These are phyloP conservation scores for Raphanus sativus DNA, from an alignment of 345 rosid species.

Conservation along the genomic window DNA sequence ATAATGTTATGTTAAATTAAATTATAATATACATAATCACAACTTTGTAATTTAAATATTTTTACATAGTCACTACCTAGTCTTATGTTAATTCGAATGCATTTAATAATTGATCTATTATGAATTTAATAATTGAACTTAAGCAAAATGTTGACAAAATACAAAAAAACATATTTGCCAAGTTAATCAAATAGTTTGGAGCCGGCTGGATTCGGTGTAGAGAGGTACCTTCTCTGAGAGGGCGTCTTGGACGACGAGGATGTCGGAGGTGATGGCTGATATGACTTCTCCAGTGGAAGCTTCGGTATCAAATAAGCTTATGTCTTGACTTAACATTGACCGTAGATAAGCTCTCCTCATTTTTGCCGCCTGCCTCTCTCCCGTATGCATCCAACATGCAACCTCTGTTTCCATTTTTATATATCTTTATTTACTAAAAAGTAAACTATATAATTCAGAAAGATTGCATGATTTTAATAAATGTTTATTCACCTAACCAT, in stretches of 20 bases:
- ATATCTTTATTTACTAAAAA: neutral
- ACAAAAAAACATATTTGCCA: neutral
- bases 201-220: neutral
- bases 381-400: slow-evolving; percentile 98
- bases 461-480: neutral
- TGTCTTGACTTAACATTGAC: slow-evolving; percentile 87
- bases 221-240: slow-evolving; percentile 84
- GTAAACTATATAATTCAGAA: neutral
- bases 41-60: no score
- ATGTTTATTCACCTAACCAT: slow-evolving; percentile 65
- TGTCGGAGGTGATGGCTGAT: slow-evolving; percentile 84
- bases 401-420: slow-evolving; percentile 58
- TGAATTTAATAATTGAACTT: neutral
- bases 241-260: slow-evolving; percentile 91
- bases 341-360: slow-evolving; percentile 90
- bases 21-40: no score
- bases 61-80: no score
- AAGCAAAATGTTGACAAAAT: neutral
- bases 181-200: neutral
- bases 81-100: neutral
- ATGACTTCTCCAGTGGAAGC: slow-evolving; percentile 93
- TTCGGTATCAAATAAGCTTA: slow-evolving; percentile 84
- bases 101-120: neutral
- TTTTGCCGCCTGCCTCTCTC: slow-evolving; percentile 92
- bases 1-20: no score